Conservation (phyloP, 768 basidiomycete species). For the Trametes cinnabarina region DNA sequence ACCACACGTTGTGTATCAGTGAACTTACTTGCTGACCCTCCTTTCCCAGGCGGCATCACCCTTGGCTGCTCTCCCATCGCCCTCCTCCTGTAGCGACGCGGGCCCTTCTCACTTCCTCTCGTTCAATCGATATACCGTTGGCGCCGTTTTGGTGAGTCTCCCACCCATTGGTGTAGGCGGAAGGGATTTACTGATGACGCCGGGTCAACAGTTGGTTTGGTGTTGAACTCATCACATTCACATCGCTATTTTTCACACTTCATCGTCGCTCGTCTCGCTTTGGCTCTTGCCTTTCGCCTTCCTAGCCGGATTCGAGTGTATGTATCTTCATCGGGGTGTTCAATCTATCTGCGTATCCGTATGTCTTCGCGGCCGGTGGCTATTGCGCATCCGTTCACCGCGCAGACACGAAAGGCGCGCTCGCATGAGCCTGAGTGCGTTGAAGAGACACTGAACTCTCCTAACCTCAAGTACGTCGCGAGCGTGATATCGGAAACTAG, state of each 20-base stretch:
- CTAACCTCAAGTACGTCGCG: too few species aligned
- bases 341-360: not conserved
- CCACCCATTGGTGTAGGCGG: not conserved
- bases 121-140: not conserved
- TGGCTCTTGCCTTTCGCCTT: constrained; percentile 11
- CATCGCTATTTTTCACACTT: constrained; percentile 12
- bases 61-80: constrained; percentile 13
- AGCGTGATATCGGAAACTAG: too few species aligned
- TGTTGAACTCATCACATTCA: constrained; percentile 1
- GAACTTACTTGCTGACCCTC: not conserved
- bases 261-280: constrained; percentile 13
- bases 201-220: not conserved
- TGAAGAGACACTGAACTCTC: too few species aligned
- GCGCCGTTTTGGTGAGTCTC: not conserved
- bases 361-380: too few species aligned
- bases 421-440: too few species aligned
- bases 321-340: not conserved
- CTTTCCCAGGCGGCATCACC: constrained; percentile 1
- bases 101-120: not conserved
- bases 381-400: not conserved
- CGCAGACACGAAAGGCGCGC: not conserved
- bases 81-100: not conserved
- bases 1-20: not conserved
- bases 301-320: constrained; percentile 12
- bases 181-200: not conserved